phyloP scores from a whole-genome alignment of 441 rosid genomes.

The Mallotus repandus region DNA sequence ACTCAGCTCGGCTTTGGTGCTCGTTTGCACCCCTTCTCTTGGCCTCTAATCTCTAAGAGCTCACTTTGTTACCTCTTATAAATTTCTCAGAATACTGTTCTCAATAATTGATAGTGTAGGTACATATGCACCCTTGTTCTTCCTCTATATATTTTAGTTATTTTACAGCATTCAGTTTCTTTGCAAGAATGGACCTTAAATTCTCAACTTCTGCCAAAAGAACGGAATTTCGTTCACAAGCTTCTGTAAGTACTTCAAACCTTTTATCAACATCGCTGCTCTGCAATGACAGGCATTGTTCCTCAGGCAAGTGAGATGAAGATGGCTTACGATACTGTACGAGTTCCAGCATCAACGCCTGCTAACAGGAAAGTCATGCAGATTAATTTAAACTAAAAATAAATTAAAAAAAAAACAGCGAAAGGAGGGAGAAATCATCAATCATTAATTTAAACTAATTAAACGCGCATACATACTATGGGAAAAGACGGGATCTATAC shows the following conservation, averaged over 20 bases:
- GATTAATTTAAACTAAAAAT: not conserved
- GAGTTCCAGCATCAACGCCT: constrained; percentile 74
- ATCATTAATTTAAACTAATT: not conserved
- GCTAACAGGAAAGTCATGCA: constrained; percentile 17
- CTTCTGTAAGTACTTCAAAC: constrained; percentile 50
- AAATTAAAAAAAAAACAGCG: too few relatives aligned
- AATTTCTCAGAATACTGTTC: too few relatives aligned
- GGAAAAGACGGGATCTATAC: not conserved
- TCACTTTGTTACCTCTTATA: too few relatives aligned
- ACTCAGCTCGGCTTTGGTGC: too few relatives aligned
- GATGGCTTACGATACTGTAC: constrained; percentile 37
- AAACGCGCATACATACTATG: not conserved
- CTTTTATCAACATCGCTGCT: constrained; percentile 31
- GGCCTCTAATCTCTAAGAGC: too few relatives aligned
- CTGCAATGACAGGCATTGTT: constrained; percentile 23
- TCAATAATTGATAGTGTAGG: too few relatives aligned
- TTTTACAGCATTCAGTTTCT: constrained; percentile 6
- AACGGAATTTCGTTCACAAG: constrained; percentile 58
- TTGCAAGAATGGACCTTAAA: constrained; percentile 37
- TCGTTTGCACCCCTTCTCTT: too few relatives aligned
- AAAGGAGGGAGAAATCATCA: not conserved
- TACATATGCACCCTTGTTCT: too few relatives aligned
- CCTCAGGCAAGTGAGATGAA: constrained; percentile 26
- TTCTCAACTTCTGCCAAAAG: constrained; percentile 59
- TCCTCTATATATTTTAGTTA: not conserved